Conservation (phyloP, 2,329 filamentous ascomycete species). For the Fusarium keratoplasticum region DNA sequence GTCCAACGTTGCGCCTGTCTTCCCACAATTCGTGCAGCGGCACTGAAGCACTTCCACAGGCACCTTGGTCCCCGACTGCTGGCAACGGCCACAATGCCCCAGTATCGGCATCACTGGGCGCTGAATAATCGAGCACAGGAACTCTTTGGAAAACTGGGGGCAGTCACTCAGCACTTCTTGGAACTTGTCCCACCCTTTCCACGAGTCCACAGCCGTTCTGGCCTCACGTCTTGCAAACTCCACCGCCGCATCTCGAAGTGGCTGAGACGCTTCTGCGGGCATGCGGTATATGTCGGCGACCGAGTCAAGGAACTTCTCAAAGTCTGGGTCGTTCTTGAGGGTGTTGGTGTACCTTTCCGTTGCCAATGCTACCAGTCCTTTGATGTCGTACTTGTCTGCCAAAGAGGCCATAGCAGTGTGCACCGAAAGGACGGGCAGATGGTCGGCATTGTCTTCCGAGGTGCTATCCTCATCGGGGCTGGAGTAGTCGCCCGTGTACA, state of each 20-base stretch:
- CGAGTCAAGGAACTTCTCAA: constrained; percentile 7
- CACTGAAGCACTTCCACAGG: too few species aligned
- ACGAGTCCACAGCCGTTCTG: too few species aligned
- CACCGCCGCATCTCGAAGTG: constrained; percentile 3
- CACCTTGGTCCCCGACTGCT: too few species aligned
- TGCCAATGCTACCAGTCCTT: constrained; percentile 3
- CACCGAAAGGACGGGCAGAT: too few species aligned
- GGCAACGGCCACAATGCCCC: too few species aligned
- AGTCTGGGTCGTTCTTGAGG: background rate
- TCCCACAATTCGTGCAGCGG: too few species aligned
- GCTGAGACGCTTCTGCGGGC: background rate
- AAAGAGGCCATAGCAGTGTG: constrained; percentile 27
- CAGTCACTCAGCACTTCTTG: too few species aligned
- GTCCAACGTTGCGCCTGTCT: too few species aligned
- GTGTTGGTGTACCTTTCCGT: constrained; percentile 8
- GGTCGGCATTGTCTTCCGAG: background rate
- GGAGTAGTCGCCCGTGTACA: constrained; percentile 21
- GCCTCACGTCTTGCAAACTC: background rate
- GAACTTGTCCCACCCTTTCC: too few species aligned
- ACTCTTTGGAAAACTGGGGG: too few species aligned
- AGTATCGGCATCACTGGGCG: too few species aligned
- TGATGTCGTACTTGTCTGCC: constrained; percentile 29
- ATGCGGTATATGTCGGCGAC: constrained; percentile 13
- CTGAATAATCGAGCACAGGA: too few species aligned
- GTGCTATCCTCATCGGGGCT: background rate